These are phyloP conservation scores for Yamadazyma diospyri DNA, from an alignment of 1,139 yeast genomes.

Conservation along the genomic window DNA sequence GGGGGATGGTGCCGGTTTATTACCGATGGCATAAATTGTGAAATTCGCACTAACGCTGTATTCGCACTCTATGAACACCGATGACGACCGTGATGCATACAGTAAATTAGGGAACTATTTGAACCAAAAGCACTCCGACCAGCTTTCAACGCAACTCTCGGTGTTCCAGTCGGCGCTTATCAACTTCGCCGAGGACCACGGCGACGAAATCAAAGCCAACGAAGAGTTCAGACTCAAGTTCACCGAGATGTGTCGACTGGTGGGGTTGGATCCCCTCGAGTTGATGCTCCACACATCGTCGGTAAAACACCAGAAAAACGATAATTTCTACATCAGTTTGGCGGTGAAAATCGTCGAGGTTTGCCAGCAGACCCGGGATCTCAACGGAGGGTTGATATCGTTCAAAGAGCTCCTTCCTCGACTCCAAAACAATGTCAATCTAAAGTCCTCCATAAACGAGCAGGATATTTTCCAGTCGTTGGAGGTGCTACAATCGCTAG, in stretches of 20 bases:
- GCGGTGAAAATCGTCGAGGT: conserved; percentile 72
- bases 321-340: conserved; percentile 60
- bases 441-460: conserved; percentile 17
- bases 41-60: background rate
- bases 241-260: conserved; percentile 68
- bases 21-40: background rate
- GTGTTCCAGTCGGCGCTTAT: conserved; percentile 61
- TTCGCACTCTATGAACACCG: background rate
- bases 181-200: conserved; percentile 61
- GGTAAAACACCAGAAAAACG: conserved; percentile 22
- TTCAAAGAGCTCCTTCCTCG: conserved; percentile 52
- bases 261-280: conserved; percentile 82
- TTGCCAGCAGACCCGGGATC: conserved; percentile 63
- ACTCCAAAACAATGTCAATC: conserved; percentile 19
- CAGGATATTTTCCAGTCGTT: conserved; percentile 21
- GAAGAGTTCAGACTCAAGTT: conserved; percentile 67
- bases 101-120: conserved; percentile 23
- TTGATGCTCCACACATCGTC: conserved; percentile 26
- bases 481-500: conserved; percentile 22
- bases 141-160: conserved; percentile 54
- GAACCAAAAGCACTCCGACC: conserved; percentile 42
- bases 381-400: conserved; percentile 78
- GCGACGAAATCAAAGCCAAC: conserved; percentile 59
- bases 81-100: conserved; percentile 26
- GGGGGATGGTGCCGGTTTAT: background rate